Evolutionary conservation across 2,329 filamentous ascomycete species (phyloP).

Genomic region (Allantophomopsis cytisporea): DNA sequence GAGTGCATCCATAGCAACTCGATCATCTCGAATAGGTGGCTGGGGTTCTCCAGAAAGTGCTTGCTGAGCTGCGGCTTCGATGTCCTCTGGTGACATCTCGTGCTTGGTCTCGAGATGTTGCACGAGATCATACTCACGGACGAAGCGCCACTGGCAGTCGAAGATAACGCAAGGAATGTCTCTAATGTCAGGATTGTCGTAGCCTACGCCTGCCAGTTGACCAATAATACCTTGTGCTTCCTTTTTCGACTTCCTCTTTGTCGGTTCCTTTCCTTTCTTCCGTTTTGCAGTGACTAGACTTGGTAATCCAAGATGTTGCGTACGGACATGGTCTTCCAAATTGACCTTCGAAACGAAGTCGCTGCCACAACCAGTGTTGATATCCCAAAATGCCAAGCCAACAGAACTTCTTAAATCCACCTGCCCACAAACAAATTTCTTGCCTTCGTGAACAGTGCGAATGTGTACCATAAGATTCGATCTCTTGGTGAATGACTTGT

Average conservation of each 20-base stretch:
- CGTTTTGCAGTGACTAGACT: constrained; percentile 22
- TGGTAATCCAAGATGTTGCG: constrained; percentile 58
- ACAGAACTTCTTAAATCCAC: constrained; percentile 43
- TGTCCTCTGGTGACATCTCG: constrained; percentile 1
- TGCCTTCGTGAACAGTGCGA: constrained; percentile 61
- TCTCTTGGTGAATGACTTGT: constrained; percentile 65
- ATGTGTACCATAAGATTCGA: constrained; percentile 77
- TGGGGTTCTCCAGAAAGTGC: not conserved
- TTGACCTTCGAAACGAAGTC: constrained; percentile 65
- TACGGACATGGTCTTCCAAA: constrained; percentile 74
- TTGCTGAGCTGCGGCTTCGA: not conserved
- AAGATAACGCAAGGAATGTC: constrained; percentile 35
- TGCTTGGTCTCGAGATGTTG: constrained; percentile 36
- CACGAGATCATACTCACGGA: constrained; percentile 41
- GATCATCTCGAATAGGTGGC: not conserved
- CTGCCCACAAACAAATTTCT: constrained; percentile 67
- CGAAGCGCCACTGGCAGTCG: constrained; percentile 38
- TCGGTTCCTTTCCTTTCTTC: constrained; percentile 23
- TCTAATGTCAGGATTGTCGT: constrained; percentile 28
- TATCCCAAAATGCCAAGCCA: constrained; percentile 51
- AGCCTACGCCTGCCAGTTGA: constrained; percentile 40
- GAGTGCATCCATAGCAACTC: not conserved
- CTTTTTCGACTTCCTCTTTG: constrained; percentile 1
- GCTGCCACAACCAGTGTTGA: constrained; percentile 56
- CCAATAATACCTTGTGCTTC: constrained; percentile 19